phyloP scores from a whole-genome alignment of 169 alveolate genomes.

The Cryptosporidium xiaoi region DNA sequence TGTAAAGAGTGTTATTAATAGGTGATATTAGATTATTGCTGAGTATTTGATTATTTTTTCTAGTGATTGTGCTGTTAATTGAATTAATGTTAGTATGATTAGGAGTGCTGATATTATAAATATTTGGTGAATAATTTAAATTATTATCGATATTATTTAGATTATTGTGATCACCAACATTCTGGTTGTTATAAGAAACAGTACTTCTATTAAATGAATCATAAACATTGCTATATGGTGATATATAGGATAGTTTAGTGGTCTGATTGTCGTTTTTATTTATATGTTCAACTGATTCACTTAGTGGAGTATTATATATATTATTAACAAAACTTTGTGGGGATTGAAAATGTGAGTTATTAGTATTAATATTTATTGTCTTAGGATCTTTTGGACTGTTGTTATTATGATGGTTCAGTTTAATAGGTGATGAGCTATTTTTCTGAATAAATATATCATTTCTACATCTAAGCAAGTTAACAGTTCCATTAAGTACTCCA shows the following conservation, averaged over 20 bases:
- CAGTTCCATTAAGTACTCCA: constrained; percentile 46
- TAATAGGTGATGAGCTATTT: neutral
- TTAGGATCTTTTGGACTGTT: neutral
- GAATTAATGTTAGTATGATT: constrained; percentile 12
- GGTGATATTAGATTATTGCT: neutral
- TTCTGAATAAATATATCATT: constrained; percentile 38
- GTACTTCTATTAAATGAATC: neutral
- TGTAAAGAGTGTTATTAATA: neutral
- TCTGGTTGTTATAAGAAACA: neutral
- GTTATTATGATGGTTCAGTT: neutral
- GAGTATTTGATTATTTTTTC: constrained; percentile 11
- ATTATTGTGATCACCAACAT: neutral
- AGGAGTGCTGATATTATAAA: neutral
- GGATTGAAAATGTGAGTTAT: constrained; percentile 5
- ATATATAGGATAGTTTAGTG: neutral
- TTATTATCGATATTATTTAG: neutral
- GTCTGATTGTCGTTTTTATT: neutral
- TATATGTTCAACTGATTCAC: constrained; percentile 23
- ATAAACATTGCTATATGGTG: neutral
- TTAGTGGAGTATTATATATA: constrained; percentile 20
- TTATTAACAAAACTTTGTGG: neutral
- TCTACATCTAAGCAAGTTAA: constrained; percentile 52
- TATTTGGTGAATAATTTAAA: constrained; percentile 18
- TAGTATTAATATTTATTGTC: neutral
- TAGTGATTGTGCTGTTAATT: constrained; percentile 34